phyloP scores from a whole-genome alignment of 2,329 filamentous ascomycete species.

The Sarocladiaceae sp. region DNA sequence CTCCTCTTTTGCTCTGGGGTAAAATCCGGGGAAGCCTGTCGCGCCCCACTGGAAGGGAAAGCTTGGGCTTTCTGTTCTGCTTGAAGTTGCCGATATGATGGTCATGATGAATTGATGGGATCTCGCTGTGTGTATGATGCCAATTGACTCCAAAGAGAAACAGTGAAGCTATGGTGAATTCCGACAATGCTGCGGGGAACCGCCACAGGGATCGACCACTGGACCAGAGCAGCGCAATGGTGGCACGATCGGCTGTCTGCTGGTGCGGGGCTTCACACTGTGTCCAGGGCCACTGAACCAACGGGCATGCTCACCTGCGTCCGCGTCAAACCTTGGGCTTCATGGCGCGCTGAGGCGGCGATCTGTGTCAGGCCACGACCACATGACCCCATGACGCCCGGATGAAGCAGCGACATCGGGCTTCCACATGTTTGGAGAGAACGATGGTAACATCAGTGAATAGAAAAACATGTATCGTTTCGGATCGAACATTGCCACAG shows the following conservation, averaged over 20 bases:
- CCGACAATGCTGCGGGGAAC: no score
- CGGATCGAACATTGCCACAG: no score
- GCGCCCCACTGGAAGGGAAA: conserved; percentile 15
- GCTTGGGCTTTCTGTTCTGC: conserved; percentile 21
- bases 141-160: no score
- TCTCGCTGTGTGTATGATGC: no score
- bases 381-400: conserved; percentile 5
- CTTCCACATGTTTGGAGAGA: no score
- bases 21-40: conserved; percentile 31
- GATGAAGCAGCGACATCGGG: not conserved
- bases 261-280: not conserved
- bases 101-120: no score
- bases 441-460: no score
- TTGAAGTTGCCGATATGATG: not conserved
- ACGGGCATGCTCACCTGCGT: not conserved
- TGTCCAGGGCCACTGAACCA: not conserved
- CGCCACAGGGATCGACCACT: no score
- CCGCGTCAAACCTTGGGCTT: conserved; percentile 3
- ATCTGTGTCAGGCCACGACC: conserved; percentile 2
- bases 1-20: conserved; percentile 13
- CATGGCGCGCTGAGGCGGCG: conserved; percentile 8
- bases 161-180: no score
- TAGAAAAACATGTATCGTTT: no score
- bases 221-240: no score
- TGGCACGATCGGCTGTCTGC: no score